Evolutionary conservation across 75 land plant species (phyloP).

Genomic region (Selaginella moellendorffii): DNA sequence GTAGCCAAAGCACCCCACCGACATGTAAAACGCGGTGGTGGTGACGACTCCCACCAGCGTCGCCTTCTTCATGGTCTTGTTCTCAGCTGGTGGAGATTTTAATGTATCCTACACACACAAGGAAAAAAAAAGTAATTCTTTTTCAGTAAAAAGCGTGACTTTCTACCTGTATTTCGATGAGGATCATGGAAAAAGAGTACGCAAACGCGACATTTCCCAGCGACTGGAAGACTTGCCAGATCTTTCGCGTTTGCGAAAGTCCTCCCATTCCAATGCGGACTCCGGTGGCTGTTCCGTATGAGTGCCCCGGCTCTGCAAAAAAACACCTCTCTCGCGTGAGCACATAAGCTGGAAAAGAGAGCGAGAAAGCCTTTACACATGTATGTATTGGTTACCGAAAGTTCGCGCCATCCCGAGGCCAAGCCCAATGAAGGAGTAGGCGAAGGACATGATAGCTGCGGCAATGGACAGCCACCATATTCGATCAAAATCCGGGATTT

Average conservation of each 20-base stretch:
- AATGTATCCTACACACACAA: not conserved
- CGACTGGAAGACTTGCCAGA: conserved; percentile 4
- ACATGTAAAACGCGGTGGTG: not conserved
- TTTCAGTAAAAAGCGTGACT: not conserved
- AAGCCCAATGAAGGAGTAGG: conserved; percentile 12
- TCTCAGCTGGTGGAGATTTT: not conserved
- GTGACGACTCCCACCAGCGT: not conserved
- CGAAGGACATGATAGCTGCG: conserved; percentile 17
- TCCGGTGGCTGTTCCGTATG: conserved; percentile 2
- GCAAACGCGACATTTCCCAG: conserved; percentile 18
- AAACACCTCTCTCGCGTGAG: not conserved
- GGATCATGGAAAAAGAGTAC: conserved; percentile 10
- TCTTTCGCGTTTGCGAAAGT: not conserved
- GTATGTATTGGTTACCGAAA: not conserved
- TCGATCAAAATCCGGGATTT: conserved; percentile 11
- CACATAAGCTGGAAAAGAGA: not conserved
- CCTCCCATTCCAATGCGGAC: not conserved
- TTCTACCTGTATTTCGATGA: conserved; percentile 15
- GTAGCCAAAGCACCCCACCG: not conserved
- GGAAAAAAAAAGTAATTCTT: not conserved
- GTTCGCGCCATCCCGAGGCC: conserved; percentile 10
- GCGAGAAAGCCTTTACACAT: not conserved
- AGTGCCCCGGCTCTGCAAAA: conserved; percentile 2
- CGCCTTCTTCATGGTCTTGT: not conserved
- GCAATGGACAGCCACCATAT: conserved; percentile 18